Base-by-base conservation (phyloP, 2,329 filamentous ascomycete genomes). In the Xylaria polymorpha region DNA sequence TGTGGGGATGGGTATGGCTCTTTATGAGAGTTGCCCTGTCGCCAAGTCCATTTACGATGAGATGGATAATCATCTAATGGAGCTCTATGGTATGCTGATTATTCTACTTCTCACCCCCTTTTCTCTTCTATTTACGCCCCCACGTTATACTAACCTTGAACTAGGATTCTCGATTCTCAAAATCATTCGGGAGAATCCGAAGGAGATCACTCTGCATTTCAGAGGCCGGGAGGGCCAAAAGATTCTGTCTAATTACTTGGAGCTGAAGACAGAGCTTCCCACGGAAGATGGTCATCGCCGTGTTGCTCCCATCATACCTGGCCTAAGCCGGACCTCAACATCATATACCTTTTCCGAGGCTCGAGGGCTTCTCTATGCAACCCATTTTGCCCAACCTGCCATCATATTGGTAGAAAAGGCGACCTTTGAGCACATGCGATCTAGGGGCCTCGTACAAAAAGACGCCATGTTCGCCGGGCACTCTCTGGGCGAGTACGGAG, bases 221-320 rank as follows among this genome's bases (percentile, higher is more conserved):
- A 96, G 96, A 84, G 96, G 96, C 51, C 94, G 94, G 71, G 92
- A 93, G 68, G 96, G 96, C 78, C 98, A 98, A 85, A 94, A 93
- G 61, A 98, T 99, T 75, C 93, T 96, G 71, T 91, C 97, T 78
- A 99, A 99, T 83, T 99, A 99, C 86, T 98, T 98, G 92, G 91
- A 94, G 67, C 98, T 99, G 96, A 98, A 95, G 56, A 99, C 98
- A 82, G 96, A 99, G 85, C 95, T 94, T n/a, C 94, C 98, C 62
- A 92, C 92, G 67, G 85, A 92, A 1, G 96, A 99, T 80, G 96
- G 96, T 32, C 88, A 88, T 44, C 94, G 97, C 85, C 98, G 97
- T 83, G 97, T 95, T 0, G 96, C 98, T 86, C 97, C 95, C 84
- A 98, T 99, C 80, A 98, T 99, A 88, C 98, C 98, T 85, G 94